Evolutionary conservation across 2,329 filamentous ascomycete genomes (phyloP).

Genomic region (Beauveria scarabaeidicola): DNA sequence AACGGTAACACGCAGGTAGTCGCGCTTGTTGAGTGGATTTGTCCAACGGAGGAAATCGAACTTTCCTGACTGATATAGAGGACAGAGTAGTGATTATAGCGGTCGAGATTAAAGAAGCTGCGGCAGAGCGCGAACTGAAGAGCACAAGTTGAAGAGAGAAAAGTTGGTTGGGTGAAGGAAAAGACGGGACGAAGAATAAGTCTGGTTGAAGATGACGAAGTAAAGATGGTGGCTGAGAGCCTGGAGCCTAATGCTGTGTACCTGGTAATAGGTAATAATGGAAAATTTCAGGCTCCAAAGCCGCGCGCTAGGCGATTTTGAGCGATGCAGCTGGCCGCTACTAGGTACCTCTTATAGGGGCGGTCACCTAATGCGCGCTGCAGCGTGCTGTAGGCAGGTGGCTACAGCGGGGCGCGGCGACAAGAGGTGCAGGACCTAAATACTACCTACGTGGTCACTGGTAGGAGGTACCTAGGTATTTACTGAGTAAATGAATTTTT

Average conservation of each 20-base stretch:
- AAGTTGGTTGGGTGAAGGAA: not conserved
- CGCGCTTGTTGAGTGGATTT: not conserved
- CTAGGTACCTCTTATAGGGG: not conserved
- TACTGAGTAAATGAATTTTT: too few relatives aligned
- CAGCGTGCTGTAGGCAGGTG: not conserved
- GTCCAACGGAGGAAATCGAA: not conserved
- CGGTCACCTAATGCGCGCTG: not conserved
- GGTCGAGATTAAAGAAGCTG: not conserved
- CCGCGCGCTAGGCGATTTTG: conserved; percentile 15
- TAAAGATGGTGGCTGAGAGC: conserved; percentile 8
- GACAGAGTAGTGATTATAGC: too few relatives aligned
- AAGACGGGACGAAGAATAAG: not conserved
- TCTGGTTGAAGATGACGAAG: not conserved
- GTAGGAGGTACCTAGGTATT: too few relatives aligned
- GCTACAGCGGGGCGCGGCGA: too few relatives aligned
- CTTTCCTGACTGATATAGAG: too few relatives aligned
- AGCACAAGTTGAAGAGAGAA: not conserved
- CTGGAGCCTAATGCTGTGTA: not conserved
- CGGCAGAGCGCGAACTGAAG: not conserved
- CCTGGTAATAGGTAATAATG: not conserved
- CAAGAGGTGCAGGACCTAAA: too few relatives aligned
- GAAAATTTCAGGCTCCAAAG: conserved; percentile 13
- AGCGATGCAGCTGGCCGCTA: conserved; percentile 6
- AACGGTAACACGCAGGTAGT: not conserved
- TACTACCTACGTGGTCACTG: too few relatives aligned